These are phyloP conservation scores for Vachellia pachyceras DNA, from an alignment of 306 rosid species.

Conservation along the genomic window DNA sequence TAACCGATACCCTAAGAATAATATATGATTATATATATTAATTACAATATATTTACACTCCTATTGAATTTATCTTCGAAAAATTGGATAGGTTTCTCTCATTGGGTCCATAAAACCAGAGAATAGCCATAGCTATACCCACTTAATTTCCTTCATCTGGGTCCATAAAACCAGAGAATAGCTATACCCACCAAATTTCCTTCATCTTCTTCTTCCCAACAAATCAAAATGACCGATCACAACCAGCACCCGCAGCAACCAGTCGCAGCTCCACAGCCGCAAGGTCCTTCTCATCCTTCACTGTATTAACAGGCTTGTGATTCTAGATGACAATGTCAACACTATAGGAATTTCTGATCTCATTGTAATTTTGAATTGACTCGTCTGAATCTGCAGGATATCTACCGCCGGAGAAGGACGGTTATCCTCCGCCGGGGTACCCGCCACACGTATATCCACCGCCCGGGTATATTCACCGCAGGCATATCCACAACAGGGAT, in stretches of 20 bases:
- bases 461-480: slow-evolving; percentile 66
- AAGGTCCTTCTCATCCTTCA: slow-evolving; percentile 50
- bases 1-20: too few species aligned
- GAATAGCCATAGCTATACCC: not conserved
- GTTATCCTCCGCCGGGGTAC: slow-evolving; percentile 75
- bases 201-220: not conserved
- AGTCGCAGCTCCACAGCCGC: slow-evolving; percentile 87
- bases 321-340: not conserved
- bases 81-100: too few species aligned
- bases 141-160: not conserved
- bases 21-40: too few species aligned
- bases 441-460: slow-evolving; percentile 67
- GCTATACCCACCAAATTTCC: not conserved
- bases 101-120: not conserved
- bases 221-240: slow-evolving; percentile 64
- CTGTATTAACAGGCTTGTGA: not conserved
- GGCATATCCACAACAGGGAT: not conserved
- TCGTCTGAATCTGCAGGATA: slow-evolving; percentile 17
- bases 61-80: too few species aligned
- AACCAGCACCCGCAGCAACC: slow-evolving; percentile 66
- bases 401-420: slow-evolving; percentile 36
- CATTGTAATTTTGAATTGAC: not conserved
- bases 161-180: not conserved
- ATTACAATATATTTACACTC: too few species aligned
- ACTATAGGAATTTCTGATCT: not conserved